Conservation (phyloP, 192 early-diverging fungal genomes). For the Coemansia sp. region DNA sequence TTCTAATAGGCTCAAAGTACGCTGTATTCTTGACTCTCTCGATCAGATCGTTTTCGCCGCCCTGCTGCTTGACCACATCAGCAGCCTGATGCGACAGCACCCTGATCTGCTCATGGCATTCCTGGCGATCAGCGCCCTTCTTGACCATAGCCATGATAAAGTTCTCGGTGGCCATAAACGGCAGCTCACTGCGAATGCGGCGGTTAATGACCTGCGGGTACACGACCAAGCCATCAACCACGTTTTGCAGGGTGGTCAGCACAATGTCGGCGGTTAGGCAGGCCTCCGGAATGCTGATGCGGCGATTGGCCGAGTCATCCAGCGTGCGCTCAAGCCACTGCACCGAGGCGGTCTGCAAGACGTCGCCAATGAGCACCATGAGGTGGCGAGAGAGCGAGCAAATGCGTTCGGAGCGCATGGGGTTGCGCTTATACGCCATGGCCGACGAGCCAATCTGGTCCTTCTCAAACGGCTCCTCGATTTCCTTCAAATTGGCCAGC, state of each 20-base stretch:
- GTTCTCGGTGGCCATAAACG: slow-evolving; percentile 99
- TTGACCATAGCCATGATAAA: slow-evolving; percentile 99
- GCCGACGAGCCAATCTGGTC: slow-evolving; percentile 98
- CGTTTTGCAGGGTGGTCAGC: slow-evolving; percentile 91
- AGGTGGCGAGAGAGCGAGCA: slow-evolving; percentile 94
- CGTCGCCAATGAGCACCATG: slow-evolving; percentile 84
- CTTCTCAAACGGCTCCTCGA: slow-evolving; percentile 99
- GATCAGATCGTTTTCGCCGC: slow-evolving; percentile 93
- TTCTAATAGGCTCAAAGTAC: slow-evolving; percentile 87
- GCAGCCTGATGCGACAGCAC: slow-evolving; percentile 93
- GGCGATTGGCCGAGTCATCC: slow-evolving; percentile 94
- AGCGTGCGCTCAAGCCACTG: slow-evolving; percentile 98
- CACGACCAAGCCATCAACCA: slow-evolving; percentile 94
- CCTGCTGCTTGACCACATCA: slow-evolving; percentile 83
- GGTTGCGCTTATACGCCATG: slow-evolving; percentile 99
- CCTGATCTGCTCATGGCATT: slow-evolving; percentile 95
- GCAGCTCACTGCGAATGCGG: slow-evolving; percentile 88
- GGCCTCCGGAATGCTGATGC: slow-evolving; percentile 92
- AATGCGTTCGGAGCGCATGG: slow-evolving; percentile 96
- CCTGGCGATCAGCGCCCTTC: slow-evolving; percentile 91
- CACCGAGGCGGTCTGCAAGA: slow-evolving; percentile 81
- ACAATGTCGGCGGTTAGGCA: slow-evolving; percentile 96
- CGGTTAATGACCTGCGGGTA: slow-evolving; percentile 92
- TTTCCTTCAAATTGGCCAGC: slow-evolving; percentile 93
- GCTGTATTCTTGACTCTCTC: slow-evolving; percentile 72